Conservation (phyloP, 148 eudicot species). For the Rhododendron vialii region DNA sequence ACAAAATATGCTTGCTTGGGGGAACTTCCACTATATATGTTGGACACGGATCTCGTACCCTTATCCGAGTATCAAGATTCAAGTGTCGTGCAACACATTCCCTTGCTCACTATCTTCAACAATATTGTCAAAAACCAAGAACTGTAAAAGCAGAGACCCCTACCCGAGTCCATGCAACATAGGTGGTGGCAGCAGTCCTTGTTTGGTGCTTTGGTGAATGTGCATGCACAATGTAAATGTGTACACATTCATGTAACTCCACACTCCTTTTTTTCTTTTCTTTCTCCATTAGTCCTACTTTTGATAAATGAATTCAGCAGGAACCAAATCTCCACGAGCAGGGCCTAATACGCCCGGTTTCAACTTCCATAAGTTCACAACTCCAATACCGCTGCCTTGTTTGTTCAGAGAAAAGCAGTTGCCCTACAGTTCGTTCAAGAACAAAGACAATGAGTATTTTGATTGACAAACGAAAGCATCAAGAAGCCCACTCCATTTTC, state of each 20-base stretch:
- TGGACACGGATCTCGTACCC: not conserved
- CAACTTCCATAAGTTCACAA: constrained; percentile 28
- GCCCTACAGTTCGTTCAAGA: constrained; percentile 67
- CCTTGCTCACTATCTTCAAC: not conserved
- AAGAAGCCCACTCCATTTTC: constrained; percentile 56
- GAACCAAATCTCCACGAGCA: constrained; percentile 32
- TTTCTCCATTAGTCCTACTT: not conserved
- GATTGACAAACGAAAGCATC: constrained; percentile 58
- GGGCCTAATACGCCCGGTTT: constrained; percentile 24
- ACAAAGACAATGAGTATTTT: constrained; percentile 77
- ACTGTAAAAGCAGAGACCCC: not conserved
- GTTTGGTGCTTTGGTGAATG: not conserved
- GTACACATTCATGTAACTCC: not conserved
- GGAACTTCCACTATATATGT: not conserved
- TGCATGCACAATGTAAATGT: too few species aligned
- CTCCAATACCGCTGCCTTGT: constrained; percentile 36
- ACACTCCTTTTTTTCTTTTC: not conserved
- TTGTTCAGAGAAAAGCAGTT: constrained; percentile 57
- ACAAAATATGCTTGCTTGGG: not conserved
- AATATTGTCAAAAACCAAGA: not conserved
- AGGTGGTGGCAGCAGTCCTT: not conserved
- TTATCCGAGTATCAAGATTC: not conserved
- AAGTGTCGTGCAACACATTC: not conserved
- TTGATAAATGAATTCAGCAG: constrained; percentile 16
- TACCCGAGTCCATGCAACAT: not conserved